These are phyloP conservation scores for Erodium trifolium DNA, from an alignment of 441 rosid species.

Conservation along the genomic window DNA sequence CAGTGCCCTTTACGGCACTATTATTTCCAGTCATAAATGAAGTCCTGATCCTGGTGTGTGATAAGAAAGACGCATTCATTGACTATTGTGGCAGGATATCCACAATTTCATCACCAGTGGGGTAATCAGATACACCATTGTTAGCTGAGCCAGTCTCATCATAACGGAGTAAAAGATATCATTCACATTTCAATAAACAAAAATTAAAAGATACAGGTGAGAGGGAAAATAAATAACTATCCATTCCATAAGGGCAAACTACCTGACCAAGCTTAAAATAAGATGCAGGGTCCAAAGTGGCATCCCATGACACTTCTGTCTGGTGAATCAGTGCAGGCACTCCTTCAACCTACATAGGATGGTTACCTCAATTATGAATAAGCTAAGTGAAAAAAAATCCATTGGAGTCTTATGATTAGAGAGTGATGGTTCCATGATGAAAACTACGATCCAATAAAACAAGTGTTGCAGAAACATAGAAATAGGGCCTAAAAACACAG, in stretches of 20 bases:
- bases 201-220: background rate
- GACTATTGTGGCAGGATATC: background rate
- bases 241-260: too few relatives aligned
- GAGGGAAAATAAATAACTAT: background rate
- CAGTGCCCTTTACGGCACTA: background rate
- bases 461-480: too few relatives aligned
- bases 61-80: conserved; percentile 2
- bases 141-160: background rate
- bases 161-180: background rate
- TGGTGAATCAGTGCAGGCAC: too few relatives aligned
- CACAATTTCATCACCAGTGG: conserved; percentile 1
- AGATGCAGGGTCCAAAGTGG: too few relatives aligned
- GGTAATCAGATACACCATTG: conserved; percentile 7
- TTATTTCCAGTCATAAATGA: conserved; percentile 5
- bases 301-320: too few relatives aligned
- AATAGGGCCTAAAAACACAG: background rate
- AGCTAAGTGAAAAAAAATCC: background rate
- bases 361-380: conserved; percentile 7
- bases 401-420: background rate
- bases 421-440: background rate
- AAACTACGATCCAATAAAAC: background rate
- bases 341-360: background rate
- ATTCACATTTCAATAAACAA: background rate
- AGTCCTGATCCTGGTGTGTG: background rate
- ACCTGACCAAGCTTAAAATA: too few relatives aligned